These are phyloP conservation scores for Trichoderma pleuroti DNA, from an alignment of 2,329 filamentous ascomycete species.

Conservation along the genomic window DNA sequence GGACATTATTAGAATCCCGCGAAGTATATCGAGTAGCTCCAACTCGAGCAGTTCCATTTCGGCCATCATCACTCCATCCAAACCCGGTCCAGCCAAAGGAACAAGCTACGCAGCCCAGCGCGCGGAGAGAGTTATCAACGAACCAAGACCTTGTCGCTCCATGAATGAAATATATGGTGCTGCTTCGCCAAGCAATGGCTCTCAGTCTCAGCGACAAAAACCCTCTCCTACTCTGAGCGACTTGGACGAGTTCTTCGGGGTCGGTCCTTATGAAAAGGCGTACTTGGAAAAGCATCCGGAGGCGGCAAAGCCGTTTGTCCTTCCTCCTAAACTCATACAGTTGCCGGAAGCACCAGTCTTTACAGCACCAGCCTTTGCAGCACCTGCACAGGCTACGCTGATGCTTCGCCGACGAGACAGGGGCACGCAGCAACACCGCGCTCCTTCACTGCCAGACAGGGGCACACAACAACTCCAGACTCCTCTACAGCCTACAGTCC, in stretches of 20 bases:
- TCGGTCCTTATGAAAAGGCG: conserved; percentile 5
- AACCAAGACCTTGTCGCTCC: not conserved
- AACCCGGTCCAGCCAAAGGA: conserved; percentile 3
- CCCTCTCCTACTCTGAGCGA: conserved; percentile 3
- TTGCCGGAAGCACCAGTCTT: not conserved
- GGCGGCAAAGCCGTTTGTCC: not conserved
- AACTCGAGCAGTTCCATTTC: conserved; percentile 15
- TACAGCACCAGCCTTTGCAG: not conserved
- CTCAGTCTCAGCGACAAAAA: not conserved
- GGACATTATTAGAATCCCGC: not conserved
- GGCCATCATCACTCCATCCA: conserved; percentile 24
- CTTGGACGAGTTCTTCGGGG: conserved; percentile 11
- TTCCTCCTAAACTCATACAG: not conserved
- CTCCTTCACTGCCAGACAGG: not conserved
- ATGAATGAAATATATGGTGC: not conserved
- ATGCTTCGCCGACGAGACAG: conserved; percentile 3
- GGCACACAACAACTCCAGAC: not conserved
- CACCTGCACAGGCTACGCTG: not conserved
- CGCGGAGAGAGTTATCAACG: not conserved
- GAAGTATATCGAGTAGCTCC: conserved; percentile 19
- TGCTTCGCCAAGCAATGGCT: not conserved
- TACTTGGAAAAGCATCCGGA: conserved; percentile 10
- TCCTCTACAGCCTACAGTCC: not conserved
- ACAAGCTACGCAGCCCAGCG: not conserved
- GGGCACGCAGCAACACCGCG: not conserved